Evolutionary conservation across 805 yeast species (phyloP).

Genomic region (Vanderwaltozyma tropicalis): DNA sequence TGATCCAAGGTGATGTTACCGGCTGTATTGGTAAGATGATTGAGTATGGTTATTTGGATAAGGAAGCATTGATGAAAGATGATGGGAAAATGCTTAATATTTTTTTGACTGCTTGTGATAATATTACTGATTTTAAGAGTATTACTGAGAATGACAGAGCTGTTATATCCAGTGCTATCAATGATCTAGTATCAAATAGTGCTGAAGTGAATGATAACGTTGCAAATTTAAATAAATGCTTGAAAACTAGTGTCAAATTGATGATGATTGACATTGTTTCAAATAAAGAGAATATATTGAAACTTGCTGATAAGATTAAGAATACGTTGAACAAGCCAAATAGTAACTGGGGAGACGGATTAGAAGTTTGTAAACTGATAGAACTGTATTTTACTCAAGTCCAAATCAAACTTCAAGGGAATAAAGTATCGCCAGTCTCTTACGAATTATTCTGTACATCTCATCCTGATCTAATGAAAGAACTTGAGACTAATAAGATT

Average conservation of each 20-base stretch:
- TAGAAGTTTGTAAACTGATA: background rate
- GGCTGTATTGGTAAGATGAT: slow-evolving; percentile 16
- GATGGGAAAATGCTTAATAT: slow-evolving; percentile 8
- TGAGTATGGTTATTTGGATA: slow-evolving; percentile 7
- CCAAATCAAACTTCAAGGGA: background rate
- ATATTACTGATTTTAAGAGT: slow-evolving; percentile 4
- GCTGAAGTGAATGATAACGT: slow-evolving; percentile 4
- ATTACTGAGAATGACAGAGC: slow-evolving; percentile 5
- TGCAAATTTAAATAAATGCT: no score
- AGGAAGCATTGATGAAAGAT: slow-evolving; percentile 1
- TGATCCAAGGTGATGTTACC: slow-evolving; percentile 14
- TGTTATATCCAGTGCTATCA: background rate
- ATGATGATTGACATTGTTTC: no score
- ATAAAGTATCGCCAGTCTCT: background rate
- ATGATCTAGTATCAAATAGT: no score
- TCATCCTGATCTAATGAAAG: background rate
- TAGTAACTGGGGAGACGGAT: background rate
- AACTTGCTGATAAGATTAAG: background rate
- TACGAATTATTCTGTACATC: background rate
- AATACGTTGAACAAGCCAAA: background rate
- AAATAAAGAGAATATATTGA: background rate
- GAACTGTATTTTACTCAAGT: slow-evolving; percentile 1
- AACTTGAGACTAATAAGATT: background rate
- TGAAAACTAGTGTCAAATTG: background rate
- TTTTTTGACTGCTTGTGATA: slow-evolving; percentile 12